Evolutionary conservation across 73 alveolate species (phyloP).

Genomic region (Stentor roeselii): DNA sequence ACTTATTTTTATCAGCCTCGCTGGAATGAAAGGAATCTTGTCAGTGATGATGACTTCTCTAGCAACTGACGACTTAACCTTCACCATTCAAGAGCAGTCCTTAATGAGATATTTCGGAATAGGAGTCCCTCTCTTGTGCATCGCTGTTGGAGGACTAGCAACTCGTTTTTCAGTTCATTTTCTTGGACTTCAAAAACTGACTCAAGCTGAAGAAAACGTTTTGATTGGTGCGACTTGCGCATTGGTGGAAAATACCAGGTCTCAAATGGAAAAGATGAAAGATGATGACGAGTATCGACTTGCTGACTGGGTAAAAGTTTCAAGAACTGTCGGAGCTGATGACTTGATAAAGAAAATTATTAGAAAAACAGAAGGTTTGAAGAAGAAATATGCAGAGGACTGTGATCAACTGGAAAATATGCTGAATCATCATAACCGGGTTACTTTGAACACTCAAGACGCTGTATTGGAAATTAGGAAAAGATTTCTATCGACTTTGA

Average conservation of each 20-base stretch:
- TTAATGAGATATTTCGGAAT: not conserved
- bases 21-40: not conserved
- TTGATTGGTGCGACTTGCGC: constrained; percentile 11
- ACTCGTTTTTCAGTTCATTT: not conserved
- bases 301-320: not conserved
- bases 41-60: not conserved
- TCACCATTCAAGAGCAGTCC: not conserved
- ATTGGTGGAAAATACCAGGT: not conserved
- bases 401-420: not conserved
- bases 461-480: constrained; percentile 25
- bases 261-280: not conserved
- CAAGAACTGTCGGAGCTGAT: not conserved
- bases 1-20: not conserved
- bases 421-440: not conserved
- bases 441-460: not conserved
- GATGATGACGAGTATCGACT: not conserved
- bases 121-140: not conserved
- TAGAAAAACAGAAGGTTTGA: not conserved
- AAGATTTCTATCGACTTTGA: constrained; percentile 31
- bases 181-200: not conserved
- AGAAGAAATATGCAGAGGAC: not conserved
- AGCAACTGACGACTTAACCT: not conserved
- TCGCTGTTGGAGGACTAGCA: not conserved
- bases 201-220: not conserved
- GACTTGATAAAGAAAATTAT: not conserved